Base-by-base conservation (phyloP, 2,329 filamentous ascomycete genomes). In the Aspergillus felis region DNA sequence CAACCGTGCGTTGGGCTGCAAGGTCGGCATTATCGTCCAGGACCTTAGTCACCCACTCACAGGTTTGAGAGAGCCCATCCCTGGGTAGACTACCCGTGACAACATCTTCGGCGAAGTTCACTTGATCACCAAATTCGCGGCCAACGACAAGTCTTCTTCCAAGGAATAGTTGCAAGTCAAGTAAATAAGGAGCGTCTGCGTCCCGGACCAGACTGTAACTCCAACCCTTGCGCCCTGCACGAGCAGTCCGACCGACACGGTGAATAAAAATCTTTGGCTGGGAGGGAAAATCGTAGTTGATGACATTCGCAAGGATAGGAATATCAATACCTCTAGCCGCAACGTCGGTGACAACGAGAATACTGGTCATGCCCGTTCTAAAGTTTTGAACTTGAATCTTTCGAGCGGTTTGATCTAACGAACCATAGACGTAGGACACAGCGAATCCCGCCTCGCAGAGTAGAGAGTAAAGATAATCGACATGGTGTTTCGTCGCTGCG, bases 311-410 rank as follows among this genome's bases (percentile, higher is more conserved):
- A 38, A 99, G 82, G 50, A 97, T 84, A 0, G 94, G 94, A 64
- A 99, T 96, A 85, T 99, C 94, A 60, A 99, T 95, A 85, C 94
- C 93, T 81, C 94, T 85, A 24, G 94, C 94, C 14, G 94, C 94
- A 54, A 99, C 92, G 72, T 99, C 94, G 1, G 94, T 99, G 48
- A 97, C 93, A 2, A 99, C 92, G 8, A 99, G 78, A 50, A 99
- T 92, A 65, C 96, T 93, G 0, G 91, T 89, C 62, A 88, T 84
- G 6, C 94, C 94, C 25, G 81, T 82, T 58, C 95, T 84, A 73
- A 99, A 99, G 62, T 92, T 88, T 58, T 96, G 88, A 14, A 97
- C 91, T 68, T 99, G 92, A 25, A 92, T 89, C 71, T 92, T 91
- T 72, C 94, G 88, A 32, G 94, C 94, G 4, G 89, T 92, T 71